Evolutionary conservation across 768 basidiomycete genomes (phyloP).

Genomic region (Lactifluus echinatus): DNA sequence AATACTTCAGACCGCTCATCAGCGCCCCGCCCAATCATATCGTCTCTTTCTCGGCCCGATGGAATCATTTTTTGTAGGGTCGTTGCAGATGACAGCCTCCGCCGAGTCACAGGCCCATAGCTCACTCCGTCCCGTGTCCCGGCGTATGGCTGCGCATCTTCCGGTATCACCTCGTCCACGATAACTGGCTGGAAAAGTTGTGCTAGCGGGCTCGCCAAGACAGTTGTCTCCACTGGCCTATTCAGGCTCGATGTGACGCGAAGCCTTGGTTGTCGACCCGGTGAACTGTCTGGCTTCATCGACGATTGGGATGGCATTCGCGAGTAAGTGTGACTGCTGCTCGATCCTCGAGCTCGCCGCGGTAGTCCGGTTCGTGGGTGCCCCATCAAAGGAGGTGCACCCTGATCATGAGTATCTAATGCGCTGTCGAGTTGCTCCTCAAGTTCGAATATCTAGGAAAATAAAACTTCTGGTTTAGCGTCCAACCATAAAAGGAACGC

Average conservation of each 20-base stretch:
- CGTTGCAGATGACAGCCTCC: slow-evolving; percentile 31
- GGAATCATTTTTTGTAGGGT: slow-evolving; percentile 11
- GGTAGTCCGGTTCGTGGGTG: slow-evolving; percentile 28
- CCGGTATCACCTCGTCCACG: slow-evolving; percentile 40
- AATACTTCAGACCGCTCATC: slow-evolving; percentile 18
- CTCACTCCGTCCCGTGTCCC: slow-evolving; percentile 25
- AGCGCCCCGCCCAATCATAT: slow-evolving; percentile 24
- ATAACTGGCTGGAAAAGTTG: slow-evolving; percentile 65
- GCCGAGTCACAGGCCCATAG: slow-evolving; percentile 35
- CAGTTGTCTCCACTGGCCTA: slow-evolving; percentile 31
- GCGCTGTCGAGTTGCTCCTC: slow-evolving; percentile 58
- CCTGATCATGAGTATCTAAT: slow-evolving; percentile 40
- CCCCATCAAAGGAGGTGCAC: slow-evolving; percentile 22
- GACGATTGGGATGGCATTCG: slow-evolving; percentile 9
- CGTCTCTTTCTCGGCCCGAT: slow-evolving; percentile 11
- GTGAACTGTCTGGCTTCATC: slow-evolving; percentile 5
- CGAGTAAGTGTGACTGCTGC: background rate
- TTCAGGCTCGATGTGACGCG: slow-evolving; percentile 39
- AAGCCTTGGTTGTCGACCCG: slow-evolving; percentile 23
- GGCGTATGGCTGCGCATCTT: slow-evolving; percentile 22
- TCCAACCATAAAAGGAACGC: background rate
- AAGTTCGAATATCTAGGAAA: slow-evolving; percentile 63
- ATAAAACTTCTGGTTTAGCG: background rate
- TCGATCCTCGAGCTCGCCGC: slow-evolving; percentile 12
- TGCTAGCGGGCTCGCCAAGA: slow-evolving; percentile 55